Conservation (phyloP, 2,329 filamentous ascomycete species). For the Aspergillus sergii region DNA sequence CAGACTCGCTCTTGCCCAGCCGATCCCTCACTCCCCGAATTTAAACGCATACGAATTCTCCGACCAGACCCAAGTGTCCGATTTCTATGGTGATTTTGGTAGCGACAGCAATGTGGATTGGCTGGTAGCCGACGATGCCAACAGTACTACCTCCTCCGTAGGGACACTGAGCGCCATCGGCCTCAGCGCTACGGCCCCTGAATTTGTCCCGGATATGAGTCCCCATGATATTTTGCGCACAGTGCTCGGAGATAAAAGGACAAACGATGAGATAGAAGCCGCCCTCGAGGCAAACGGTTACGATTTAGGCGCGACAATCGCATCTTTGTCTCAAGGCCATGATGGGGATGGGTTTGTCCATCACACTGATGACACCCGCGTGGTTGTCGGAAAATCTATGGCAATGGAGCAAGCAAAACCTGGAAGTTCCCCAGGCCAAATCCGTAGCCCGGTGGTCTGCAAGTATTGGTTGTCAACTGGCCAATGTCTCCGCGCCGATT, state of each 20-base stretch:
- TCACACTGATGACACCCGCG: slow-evolving; percentile 61
- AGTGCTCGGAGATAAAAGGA: slow-evolving; percentile 83
- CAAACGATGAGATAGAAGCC: slow-evolving; percentile 93
- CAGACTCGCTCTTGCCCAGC: slow-evolving; percentile 84
- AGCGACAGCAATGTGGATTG: slow-evolving; percentile 90
- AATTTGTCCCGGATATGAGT: slow-evolving; percentile 89
- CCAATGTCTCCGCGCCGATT: slow-evolving; percentile 94
- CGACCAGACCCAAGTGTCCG: slow-evolving; percentile 76
- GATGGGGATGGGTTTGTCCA: slow-evolving; percentile 53
- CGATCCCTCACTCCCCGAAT: slow-evolving; percentile 92
- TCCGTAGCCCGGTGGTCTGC: slow-evolving; percentile 87
- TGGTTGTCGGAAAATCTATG: slow-evolving; percentile 90
- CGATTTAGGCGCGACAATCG: slow-evolving; percentile 88
- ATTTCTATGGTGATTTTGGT: slow-evolving; percentile 88
- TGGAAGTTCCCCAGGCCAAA: slow-evolving; percentile 72
- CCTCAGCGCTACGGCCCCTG: slow-evolving; percentile 79
- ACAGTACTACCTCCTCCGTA: slow-evolving; percentile 76
- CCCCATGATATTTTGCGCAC: slow-evolving; percentile 97
- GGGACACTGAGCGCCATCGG: slow-evolving; percentile 70
- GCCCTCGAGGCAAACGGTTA: slow-evolving; percentile 87
- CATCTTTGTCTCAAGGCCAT: slow-evolving; percentile 79
- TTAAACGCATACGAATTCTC: slow-evolving; percentile 95
- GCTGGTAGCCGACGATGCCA: slow-evolving; percentile 86
- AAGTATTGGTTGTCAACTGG: slow-evolving; percentile 96
- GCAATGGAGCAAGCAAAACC: slow-evolving; percentile 71